Conservation (phyloP, 208 protist genomes). For the Borovskyia barvae region DNA sequence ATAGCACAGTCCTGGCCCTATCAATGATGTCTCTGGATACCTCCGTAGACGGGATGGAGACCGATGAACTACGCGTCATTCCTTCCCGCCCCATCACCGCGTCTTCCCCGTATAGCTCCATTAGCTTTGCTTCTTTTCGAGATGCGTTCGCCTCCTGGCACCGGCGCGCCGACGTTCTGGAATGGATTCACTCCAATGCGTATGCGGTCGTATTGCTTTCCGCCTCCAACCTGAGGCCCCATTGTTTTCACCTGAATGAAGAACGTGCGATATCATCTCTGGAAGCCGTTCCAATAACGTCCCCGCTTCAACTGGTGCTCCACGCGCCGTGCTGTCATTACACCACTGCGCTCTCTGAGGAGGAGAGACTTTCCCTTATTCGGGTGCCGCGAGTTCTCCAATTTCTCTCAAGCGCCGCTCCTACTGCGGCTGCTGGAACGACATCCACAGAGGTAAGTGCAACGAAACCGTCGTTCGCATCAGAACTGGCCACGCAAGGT, state of each 20-base stretch:
- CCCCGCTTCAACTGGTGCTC: constrained; percentile 14
- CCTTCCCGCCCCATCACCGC: too few relatives aligned
- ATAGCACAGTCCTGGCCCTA: neutral
- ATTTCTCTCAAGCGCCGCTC: neutral
- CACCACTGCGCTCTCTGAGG: constrained; percentile 1
- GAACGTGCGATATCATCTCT: neutral
- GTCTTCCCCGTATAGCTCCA: neutral
- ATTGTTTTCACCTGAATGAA: neutral
- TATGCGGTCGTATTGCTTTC: constrained; percentile 34
- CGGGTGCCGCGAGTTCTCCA: constrained; percentile 13
- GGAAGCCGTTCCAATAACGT: neutral
- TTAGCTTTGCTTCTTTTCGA: constrained; percentile 15
- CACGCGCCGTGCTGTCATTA: constrained; percentile 25
- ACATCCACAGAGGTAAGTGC: neutral
- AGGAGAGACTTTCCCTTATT: constrained; percentile 22
- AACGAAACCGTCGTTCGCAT: neutral
- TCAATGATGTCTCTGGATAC: neutral
- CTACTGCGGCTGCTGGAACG: too few relatives aligned
- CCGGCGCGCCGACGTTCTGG: neutral
- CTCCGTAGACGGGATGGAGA: neutral
- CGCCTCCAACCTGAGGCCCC: constrained; percentile 35
- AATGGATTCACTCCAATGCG: constrained; percentile 35
- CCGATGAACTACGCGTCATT: too few relatives aligned
- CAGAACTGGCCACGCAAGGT: neutral
- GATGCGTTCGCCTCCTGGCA: constrained; percentile 21